phyloP scores from a whole-genome alignment of 2,329 filamentous ascomycete genomes.

The Pseudogymnoascus sp. region DNA sequence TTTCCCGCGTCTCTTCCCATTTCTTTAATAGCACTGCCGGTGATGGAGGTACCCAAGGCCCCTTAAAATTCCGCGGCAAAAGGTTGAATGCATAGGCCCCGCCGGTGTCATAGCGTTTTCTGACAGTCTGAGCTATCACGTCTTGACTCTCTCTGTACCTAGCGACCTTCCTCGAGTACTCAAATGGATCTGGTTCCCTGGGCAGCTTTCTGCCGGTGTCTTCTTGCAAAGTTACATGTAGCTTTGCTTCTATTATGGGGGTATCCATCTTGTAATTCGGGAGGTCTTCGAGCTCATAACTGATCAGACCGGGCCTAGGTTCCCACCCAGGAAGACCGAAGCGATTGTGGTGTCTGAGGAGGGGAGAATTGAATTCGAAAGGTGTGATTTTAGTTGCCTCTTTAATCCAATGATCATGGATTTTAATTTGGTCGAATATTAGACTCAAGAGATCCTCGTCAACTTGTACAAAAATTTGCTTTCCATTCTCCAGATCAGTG shows the following conservation, averaged over 20 bases:
- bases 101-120: not conserved
- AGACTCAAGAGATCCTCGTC: not conserved
- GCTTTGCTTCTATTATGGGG: not conserved
- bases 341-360: not conserved
- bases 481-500: constrained; percentile 14
- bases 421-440: not conserved
- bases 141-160: not conserved
- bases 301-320: not conserved
- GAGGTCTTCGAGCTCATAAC: not conserved
- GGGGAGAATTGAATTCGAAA: not conserved
- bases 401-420: not conserved
- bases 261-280: not conserved
- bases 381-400: constrained; percentile 1
- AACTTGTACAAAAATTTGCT: not conserved
- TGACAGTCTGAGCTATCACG: not conserved
- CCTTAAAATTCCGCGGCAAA: not conserved
- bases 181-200: not conserved
- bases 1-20: not conserved
- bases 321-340: not conserved
- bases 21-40: not conserved
- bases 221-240: not conserved
- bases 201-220: not conserved
- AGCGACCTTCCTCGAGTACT: not conserved
- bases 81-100: not conserved
- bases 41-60: not conserved